phyloP scores from a whole-genome alignment of 306 rosid species.

The Dalbergia cultrata region DNA sequence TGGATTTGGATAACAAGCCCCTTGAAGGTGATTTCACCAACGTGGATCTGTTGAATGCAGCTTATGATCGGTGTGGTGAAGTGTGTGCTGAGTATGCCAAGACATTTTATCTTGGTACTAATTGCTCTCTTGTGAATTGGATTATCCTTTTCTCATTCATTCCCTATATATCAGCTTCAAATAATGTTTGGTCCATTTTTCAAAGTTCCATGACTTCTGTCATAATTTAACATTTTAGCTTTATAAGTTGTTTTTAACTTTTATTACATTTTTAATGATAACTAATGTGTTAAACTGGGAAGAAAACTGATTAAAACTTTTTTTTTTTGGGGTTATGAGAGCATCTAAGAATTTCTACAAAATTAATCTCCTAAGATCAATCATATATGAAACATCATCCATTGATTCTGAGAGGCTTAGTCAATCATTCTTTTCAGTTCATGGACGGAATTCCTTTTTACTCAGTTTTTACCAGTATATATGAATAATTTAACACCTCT shows the following conservation, averaged over 20 bases:
- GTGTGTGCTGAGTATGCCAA: slow-evolving; percentile 98
- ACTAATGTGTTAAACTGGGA: no score
- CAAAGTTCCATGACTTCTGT: not conserved
- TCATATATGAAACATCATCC: no score
- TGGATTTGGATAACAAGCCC: slow-evolving; percentile 48
- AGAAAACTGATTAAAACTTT: no score
- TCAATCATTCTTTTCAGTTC: not conserved
- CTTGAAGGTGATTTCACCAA: slow-evolving; percentile 55
- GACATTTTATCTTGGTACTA: slow-evolving; percentile 84
- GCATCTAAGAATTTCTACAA: no score
- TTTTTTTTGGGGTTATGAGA: no score
- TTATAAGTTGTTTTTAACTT: no score
- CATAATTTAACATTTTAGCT: no score
- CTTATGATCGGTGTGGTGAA: slow-evolving; percentile 89
- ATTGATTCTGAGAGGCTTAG: no score
- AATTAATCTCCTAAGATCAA: no score
- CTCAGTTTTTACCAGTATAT: not conserved
- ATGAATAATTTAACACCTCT: not conserved
- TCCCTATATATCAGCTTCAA: not conserved
- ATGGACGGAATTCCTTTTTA: not conserved
- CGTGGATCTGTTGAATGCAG: slow-evolving; percentile 71
- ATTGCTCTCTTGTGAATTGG: slow-evolving; percentile 2
- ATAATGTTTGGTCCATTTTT: not conserved
- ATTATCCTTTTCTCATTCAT: not conserved
- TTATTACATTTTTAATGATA: no score